Percentiles rank a stretch among this genome's conserved stretches.
Conservation (phyloP, 768 basidiomycete species). For the Sutorius australiensis region DNA sequence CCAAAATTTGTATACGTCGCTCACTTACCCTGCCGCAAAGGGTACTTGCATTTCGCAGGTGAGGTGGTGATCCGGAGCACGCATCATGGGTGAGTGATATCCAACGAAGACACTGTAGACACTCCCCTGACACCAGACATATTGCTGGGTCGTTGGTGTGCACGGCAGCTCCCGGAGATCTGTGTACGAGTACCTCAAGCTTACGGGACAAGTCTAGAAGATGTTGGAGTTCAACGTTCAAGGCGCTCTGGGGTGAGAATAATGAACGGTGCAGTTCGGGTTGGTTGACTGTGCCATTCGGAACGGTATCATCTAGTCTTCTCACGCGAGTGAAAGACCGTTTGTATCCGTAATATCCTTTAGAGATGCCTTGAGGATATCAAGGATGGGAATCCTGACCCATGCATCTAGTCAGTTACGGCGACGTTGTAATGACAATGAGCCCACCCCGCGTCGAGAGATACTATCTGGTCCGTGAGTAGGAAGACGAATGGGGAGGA, state of each 20-base stretch:
- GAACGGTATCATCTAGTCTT: not conserved
- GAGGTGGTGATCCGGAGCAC: slow-evolving; percentile 30
- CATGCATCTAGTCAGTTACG: too few species aligned
- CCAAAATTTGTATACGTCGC: slow-evolving; percentile 26
- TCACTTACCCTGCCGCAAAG: slow-evolving; percentile 29
- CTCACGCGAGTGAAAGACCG: too few species aligned
- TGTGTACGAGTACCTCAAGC: slow-evolving; percentile 24
- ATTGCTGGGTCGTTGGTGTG: slow-evolving; percentile 37
- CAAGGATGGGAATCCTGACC: too few species aligned
- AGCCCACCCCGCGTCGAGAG: too few species aligned
- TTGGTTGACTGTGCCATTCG: not conserved
- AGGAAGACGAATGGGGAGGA: too few species aligned
- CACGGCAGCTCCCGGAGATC: slow-evolving; percentile 36
- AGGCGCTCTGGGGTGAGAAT: slow-evolving; percentile 27
- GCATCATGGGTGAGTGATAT: slow-evolving; percentile 33
- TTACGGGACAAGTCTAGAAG: slow-evolving; percentile 9
- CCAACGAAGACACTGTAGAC: not conserved
- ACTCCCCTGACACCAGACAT: not conserved
- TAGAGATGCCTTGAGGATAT: too few species aligned
- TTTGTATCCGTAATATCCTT: too few species aligned
- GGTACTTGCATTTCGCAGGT: slow-evolving; percentile 15
- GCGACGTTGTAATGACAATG: too few species aligned
- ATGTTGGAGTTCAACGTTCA: slow-evolving; percentile 18
- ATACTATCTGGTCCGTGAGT: too few species aligned
- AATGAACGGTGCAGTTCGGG: slow-evolving; percentile 22